These are phyloP conservation scores for Rhynchosporium agropyri DNA, from an alignment of 2,329 filamentous ascomycete species.

Conservation along the genomic window DNA sequence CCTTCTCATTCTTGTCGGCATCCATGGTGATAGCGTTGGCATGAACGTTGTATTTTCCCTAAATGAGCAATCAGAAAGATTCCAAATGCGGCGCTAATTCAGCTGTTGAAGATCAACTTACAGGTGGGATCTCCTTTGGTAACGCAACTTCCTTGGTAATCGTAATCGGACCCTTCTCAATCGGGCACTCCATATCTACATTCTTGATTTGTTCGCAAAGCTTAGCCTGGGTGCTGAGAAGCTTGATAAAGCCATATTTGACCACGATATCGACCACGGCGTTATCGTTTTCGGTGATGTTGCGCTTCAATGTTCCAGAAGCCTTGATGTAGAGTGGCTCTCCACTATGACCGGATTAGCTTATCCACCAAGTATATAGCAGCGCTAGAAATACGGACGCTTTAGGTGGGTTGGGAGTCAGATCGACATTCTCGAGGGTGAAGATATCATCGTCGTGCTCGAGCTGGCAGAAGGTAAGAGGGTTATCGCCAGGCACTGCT, in stretches of 20 bases:
- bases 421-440: conserved; percentile 75
- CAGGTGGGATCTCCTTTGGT: conserved; percentile 84
- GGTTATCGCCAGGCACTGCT: conserved; percentile 68
- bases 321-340: conserved; percentile 77
- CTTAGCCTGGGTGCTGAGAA: conserved; percentile 79
- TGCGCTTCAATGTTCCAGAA: conserved; percentile 70
- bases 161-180: conserved; percentile 74
- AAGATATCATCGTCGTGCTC: conserved; percentile 72
- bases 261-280: conserved; percentile 70
- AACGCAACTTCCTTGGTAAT: conserved; percentile 83
- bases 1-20: conserved; percentile 42
- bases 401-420: conserved; percentile 82
- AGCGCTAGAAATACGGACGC: conserved; percentile 62
- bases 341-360: conserved; percentile 60
- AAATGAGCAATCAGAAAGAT: conserved; percentile 30
- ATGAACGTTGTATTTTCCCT: conserved; percentile 88
- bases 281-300: conserved; percentile 76
- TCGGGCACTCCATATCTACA: conserved; percentile 85
- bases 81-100: background rate
- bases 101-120: conserved; percentile 52
- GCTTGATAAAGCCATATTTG: conserved; percentile 90
- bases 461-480: conserved; percentile 72
- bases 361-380: conserved; percentile 18
- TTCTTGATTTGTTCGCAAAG: conserved; percentile 89
- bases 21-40: conserved; percentile 82